Percentiles rank a stretch among this genome's conserved stretches.
These are phyloP conservation scores for Colletotrichum agaves DNA, from an alignment of 2,329 filamentous ascomycete genomes.

Conservation along the genomic window DNA sequence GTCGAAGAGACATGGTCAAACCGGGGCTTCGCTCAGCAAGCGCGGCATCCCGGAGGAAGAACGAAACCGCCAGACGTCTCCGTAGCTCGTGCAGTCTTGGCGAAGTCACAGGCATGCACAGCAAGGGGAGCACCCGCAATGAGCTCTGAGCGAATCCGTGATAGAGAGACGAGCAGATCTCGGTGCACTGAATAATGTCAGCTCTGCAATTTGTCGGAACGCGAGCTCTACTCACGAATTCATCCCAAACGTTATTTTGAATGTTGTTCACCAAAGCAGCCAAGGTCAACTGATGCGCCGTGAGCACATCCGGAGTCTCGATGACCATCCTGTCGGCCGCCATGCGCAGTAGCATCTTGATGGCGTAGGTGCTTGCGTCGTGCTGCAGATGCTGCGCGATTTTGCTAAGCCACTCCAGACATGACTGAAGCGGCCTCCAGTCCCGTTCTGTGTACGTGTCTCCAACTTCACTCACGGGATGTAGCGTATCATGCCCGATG, in stretches of 20 bases:
- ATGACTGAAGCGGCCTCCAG: slow-evolving; percentile 57
- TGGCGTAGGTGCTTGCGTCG: slow-evolving; percentile 50
- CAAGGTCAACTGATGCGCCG: slow-evolving; percentile 55
- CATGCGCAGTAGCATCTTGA: slow-evolving; percentile 63
- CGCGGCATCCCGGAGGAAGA: slow-evolving; percentile 64
- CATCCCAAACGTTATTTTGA: slow-evolving; percentile 49
- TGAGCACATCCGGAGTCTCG: slow-evolving; percentile 45
- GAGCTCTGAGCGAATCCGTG: slow-evolving; percentile 57
- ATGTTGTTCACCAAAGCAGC: slow-evolving; percentile 56
- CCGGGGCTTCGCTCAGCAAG: slow-evolving; percentile 55
- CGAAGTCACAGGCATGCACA: slow-evolving; percentile 66
- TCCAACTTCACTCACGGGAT: slow-evolving; percentile 42
- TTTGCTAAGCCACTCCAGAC: slow-evolving; percentile 54
- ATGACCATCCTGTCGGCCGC: slow-evolving; percentile 63
- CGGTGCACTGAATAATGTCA: slow-evolving; percentile 55
- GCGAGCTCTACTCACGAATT: slow-evolving; percentile 52
- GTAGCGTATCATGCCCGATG: slow-evolving; percentile 46
- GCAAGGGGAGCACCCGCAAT: slow-evolving; percentile 68
- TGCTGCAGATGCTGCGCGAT: slow-evolving; percentile 51
- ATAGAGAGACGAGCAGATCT: slow-evolving; percentile 60
- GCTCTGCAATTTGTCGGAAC: background rate
- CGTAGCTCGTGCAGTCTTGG: slow-evolving; percentile 68
- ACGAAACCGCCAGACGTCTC: slow-evolving; percentile 72
- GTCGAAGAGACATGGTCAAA: slow-evolving; percentile 53
- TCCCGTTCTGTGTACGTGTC: slow-evolving; percentile 51